Evolutionary conservation across 2,329 filamentous ascomycete species (phyloP), one percentile per base, ranked within the genome.

Genomic region (Penicillium italicum): DNA sequence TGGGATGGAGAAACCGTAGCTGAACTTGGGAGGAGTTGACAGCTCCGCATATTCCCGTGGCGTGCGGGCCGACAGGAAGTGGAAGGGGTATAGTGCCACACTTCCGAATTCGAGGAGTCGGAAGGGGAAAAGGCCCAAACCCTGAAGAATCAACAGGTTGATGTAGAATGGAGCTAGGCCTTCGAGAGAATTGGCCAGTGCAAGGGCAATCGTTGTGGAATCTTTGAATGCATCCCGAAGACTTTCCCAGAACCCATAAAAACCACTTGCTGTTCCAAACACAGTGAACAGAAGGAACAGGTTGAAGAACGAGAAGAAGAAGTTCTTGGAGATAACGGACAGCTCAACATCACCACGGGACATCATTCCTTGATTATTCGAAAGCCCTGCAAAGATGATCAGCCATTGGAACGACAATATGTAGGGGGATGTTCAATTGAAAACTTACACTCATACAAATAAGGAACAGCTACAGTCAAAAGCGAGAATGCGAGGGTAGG

Each of bases 221-320:
- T 96, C 91, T 63, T 84, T 85, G 53, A 96, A 80, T 10, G 87
- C 84, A 45, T 93, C 83, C 51, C 85, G 85, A 44, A 97, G 80
- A 26, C 79, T 77, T 53, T 82, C 75, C 67, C 82, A 80, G 50
- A 88, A 82, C 33, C 80, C 79, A 74, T 85, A 85, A 68, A 96
- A 89, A 51, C 87, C 85, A 37, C 88, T 85, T 1, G 85, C 90
- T 5, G 91, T 91, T 51, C 89, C 89, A 43, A 96, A 89, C 26
- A 94, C 82, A 1, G 93, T 95, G 72, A 97, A 97, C 42, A 97
- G 85, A 48, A 97, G 83, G 75, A 99, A 99, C 55, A 97, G 90
- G 75, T 99, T 99, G 83, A 99, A 97, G 75, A 99, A 99, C 10
- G 89, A 92, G 72, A 99, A 99, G 80, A 97, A 96, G 77, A 97